Conservation (phyloP, 306 rosid species). For the Calophaca sinica region DNA sequence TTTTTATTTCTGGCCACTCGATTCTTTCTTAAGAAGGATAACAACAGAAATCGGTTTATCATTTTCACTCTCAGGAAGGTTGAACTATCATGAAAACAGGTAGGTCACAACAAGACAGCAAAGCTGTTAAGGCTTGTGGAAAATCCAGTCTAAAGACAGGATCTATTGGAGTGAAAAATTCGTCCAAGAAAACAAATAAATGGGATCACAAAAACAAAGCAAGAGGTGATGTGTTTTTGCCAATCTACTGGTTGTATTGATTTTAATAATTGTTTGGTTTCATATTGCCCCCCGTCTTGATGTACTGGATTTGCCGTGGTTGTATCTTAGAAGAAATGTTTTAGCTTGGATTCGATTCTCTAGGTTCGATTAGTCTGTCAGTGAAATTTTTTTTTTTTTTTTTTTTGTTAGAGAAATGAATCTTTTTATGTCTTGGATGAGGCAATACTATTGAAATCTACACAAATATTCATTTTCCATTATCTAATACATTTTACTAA, state of each 20-base stretch:
- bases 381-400: too few relatives aligned
- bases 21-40: constrained; percentile 29
- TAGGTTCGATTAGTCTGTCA: constrained; percentile 20
- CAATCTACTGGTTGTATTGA: constrained; percentile 17
- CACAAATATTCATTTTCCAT: constrained; percentile 19
- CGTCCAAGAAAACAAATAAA: constrained; percentile 49
- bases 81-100: constrained; percentile 54
- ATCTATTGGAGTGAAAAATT: constrained; percentile 47
- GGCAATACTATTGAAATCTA: not conserved
- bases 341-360: constrained; percentile 1
- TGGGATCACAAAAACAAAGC: constrained; percentile 40
- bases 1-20: constrained; percentile 10
- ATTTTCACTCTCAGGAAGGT: constrained; percentile 47
- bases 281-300: not conserved
- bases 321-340: constrained; percentile 9
- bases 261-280: not conserved
- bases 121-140: constrained; percentile 51
- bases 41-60: not conserved
- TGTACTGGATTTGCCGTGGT: constrained; percentile 6
- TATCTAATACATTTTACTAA: constrained; percentile 16
- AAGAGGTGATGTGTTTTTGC: constrained; percentile 51
- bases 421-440: constrained; percentile 26
- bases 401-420: constrained; percentile 15
- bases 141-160: constrained; percentile 46
- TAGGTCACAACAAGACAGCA: constrained; percentile 39